These are phyloP conservation scores for Ophiostoma angusticollis DNA, from an alignment of 2,329 filamentous ascomycete genomes.

Conservation along the genomic window DNA sequence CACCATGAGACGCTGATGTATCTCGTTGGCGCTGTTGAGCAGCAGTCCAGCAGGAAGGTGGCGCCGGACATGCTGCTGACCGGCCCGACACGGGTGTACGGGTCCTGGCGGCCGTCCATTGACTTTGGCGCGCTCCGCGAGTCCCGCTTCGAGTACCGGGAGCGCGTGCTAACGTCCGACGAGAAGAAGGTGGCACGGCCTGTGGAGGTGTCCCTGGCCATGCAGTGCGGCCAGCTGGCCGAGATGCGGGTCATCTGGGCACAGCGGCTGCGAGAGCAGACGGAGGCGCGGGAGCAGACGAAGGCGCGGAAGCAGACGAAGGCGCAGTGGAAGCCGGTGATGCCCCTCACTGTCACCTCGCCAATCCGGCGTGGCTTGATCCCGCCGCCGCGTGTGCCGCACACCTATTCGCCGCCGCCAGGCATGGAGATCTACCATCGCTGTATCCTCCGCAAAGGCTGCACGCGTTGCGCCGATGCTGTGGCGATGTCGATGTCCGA, in stretches of 20 bases:
- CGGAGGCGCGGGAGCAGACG: not conserved
- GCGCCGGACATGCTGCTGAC: not conserved
- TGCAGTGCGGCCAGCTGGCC: not conserved
- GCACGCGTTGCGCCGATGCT: no score
- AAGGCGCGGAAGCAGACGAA: not conserved
- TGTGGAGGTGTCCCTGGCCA: conserved; percentile 1
- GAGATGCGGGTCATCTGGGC: conserved; percentile 3
- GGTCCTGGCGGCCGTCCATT: not conserved
- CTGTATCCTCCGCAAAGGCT: no score
- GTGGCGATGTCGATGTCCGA: no score
- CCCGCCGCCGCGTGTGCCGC: no score
- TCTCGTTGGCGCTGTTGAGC: not conserved
- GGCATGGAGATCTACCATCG: no score
- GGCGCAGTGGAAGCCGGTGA: not conserved
- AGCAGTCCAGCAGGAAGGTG: not conserved
- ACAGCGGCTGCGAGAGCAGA: not conserved
- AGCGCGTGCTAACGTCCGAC: not conserved
- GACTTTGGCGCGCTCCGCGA: not conserved
- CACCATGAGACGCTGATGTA: not conserved
- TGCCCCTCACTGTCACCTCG: no score
- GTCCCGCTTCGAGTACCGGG: conserved; percentile 3
- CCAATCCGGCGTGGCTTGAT: no score
- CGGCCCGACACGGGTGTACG: not conserved
- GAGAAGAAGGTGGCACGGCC: conserved; percentile 8
- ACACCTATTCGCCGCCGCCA: no score